These are phyloP conservation scores for Chenopodium formosanum DNA, from an alignment of 148 eudicot species.

Conservation along the genomic window DNA sequence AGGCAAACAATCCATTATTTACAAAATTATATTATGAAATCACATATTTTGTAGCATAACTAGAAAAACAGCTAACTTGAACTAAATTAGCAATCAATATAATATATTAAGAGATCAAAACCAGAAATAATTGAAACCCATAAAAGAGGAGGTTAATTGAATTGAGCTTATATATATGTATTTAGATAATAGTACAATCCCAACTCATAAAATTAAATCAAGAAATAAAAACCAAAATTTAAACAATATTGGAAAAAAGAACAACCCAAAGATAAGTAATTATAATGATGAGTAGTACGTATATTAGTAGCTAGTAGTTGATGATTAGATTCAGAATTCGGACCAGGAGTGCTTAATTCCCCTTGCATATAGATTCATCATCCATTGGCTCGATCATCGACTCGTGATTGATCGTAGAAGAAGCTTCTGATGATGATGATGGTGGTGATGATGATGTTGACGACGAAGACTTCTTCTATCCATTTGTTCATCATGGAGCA, in stretches of 20 bases:
- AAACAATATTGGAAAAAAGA: not conserved
- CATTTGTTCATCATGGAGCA: not conserved
- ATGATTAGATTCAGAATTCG: not conserved
- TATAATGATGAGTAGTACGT: not conserved
- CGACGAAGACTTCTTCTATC: not conserved
- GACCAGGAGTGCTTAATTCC: constrained; percentile 16
- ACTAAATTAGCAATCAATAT: too few relatives aligned
- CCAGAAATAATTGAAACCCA: not conserved
- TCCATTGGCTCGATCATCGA: not conserved
- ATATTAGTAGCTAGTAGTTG: not conserved
- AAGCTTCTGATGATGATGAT: constrained; percentile 1
- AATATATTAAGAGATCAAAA: not conserved
- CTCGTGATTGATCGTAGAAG: not conserved
- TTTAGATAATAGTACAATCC: not conserved
- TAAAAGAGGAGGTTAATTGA: not conserved
- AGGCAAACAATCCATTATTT: not conserved
- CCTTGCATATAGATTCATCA: not conserved
- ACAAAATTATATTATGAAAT: not conserved
- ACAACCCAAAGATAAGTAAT: not conserved
- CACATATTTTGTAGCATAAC: not conserved
- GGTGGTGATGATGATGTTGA: too few relatives aligned
- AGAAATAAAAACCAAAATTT: not conserved
- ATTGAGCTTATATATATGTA: not conserved
- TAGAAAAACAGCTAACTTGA: not conserved
- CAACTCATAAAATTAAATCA: not conserved